These are phyloP conservation scores for Oryza meyeriana DNA, from an alignment of 176 grass and related monocot genomes.

Conservation along the genomic window DNA sequence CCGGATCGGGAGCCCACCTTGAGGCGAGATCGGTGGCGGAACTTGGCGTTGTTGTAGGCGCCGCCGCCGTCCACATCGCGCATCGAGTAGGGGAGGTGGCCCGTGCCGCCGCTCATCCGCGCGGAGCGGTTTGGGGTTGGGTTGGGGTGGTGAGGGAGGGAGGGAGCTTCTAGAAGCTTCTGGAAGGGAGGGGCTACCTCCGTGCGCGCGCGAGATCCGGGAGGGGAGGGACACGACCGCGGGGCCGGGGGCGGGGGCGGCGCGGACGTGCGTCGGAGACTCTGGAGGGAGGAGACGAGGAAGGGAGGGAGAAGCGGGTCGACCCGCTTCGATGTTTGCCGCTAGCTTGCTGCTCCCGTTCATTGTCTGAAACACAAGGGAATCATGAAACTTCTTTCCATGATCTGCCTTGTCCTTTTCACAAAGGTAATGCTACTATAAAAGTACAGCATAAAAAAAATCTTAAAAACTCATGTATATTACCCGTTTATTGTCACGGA, in stretches of 20 bases:
- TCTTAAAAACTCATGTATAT: too few relatives aligned
- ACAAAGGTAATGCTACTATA: too few relatives aligned
- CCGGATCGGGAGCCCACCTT: constrained; percentile 41
- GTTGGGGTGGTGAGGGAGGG: background rate
- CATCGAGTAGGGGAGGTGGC: constrained; percentile 62
- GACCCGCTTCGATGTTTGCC: background rate
- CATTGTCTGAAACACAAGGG: too few relatives aligned
- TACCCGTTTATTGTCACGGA: too few relatives aligned
- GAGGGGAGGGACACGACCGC: background rate
- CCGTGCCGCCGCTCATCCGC: constrained; percentile 39
- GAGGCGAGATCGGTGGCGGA: constrained; percentile 85
- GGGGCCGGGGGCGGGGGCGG: too few relatives aligned
- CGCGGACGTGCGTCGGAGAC: background rate
- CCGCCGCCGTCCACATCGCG: constrained; percentile 52
- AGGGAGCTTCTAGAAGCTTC: constrained; percentile 32
- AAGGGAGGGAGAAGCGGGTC: constrained; percentile 4
- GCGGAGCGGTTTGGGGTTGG: background rate
- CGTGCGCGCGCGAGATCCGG: constrained; percentile 37
- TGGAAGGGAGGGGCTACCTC: background rate
- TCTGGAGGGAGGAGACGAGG: too few relatives aligned
- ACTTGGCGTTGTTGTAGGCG: constrained; percentile 93
- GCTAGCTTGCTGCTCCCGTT: too few relatives aligned
- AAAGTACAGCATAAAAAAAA: too few relatives aligned
- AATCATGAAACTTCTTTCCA: too few relatives aligned
- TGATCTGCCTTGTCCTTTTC: too few relatives aligned